Evolutionary conservation across 2,329 filamentous ascomycete species (phyloP).

Genomic region (Colletotrichum aenigma): DNA sequence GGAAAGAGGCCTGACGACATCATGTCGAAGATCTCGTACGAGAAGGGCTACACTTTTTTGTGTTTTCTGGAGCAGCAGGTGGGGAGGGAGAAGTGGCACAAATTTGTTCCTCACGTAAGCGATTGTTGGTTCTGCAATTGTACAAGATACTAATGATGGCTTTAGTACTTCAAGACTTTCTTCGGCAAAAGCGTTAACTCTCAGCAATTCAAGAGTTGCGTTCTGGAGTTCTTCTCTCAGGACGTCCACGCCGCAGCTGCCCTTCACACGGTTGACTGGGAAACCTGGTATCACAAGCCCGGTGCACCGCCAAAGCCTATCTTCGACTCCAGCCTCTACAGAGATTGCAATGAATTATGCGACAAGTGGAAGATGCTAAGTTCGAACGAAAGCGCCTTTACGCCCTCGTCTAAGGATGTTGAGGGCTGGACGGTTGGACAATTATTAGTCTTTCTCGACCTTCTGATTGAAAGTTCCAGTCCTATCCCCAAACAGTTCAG

Average conservation of each 20-base stretch:
- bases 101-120: constrained; percentile 1
- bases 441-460: not conserved
- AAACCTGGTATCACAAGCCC: not conserved
- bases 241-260: not conserved
- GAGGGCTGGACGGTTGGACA: not conserved
- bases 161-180: not conserved
- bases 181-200: not conserved
- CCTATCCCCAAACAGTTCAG: not conserved
- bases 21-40: constrained; percentile 8
- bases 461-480: not conserved
- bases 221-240: not conserved
- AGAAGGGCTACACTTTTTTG: constrained; percentile 4
- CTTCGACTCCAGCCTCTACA: not conserved
- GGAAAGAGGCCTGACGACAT: not conserved
- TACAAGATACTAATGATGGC: not conserved
- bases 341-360: not conserved
- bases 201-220: not conserved
- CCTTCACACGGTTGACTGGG: not conserved
- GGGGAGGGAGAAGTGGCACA: not conserved
- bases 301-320: not conserved
- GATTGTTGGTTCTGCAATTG: not conserved
- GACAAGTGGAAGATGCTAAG: not conserved
- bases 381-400: not conserved
- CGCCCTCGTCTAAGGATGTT: not conserved
- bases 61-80: not conserved